Base-by-base conservation (phyloP, 345 rosid species). In the Fremontodendron californicum region DNA sequence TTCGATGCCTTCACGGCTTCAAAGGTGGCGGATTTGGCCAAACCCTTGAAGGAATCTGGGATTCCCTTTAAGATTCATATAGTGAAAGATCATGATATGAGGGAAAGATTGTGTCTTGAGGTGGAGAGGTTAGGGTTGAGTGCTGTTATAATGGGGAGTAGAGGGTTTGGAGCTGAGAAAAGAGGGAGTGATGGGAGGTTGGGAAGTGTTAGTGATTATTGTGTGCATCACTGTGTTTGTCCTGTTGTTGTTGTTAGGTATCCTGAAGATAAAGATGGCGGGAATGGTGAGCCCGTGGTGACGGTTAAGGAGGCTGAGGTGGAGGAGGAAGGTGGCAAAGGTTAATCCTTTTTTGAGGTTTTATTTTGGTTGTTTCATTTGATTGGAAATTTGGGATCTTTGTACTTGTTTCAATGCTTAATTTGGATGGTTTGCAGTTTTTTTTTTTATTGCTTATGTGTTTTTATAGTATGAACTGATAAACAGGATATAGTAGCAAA, bases 171-270 rank as follows among this genome's bases (percentile, higher is more conserved):
- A 2, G 99, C 99, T 0, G 94, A 85, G 80, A 88, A 78, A 82
- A 82, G 87, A 27, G 98, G 97, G 16, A 88, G 85, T 40, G 96
- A 91, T 42, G 98, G 94, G 7, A 90, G 74, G 81, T 85, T 94
- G 40, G 98, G 98, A 21, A 93, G 97, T 39, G 98, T 94, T 1
- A 94, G 97, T 81, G 98, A 94, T 58, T 94, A 94, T n/a, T n/a
- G n/a, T n/a, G n/a, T n/a, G n/a, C n/a, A n/a, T 23, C 97, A 93
- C 70, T 95, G 94, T 46, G 88, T 90, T 52, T 95, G 97, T 43
- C 99, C 98, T 0, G 94, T 95, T 5, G 96, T 93, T 25, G 98
- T 95, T 0, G 97, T 93, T 49, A 81, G 99, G 69, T 87, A 86
- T 81, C 97, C 97, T 4, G 94, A 89, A 7, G 97, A 88, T 9